Conservation (phyloP, 2,329 filamentous ascomycete species). For the Calonectria pauciramosa region DNA sequence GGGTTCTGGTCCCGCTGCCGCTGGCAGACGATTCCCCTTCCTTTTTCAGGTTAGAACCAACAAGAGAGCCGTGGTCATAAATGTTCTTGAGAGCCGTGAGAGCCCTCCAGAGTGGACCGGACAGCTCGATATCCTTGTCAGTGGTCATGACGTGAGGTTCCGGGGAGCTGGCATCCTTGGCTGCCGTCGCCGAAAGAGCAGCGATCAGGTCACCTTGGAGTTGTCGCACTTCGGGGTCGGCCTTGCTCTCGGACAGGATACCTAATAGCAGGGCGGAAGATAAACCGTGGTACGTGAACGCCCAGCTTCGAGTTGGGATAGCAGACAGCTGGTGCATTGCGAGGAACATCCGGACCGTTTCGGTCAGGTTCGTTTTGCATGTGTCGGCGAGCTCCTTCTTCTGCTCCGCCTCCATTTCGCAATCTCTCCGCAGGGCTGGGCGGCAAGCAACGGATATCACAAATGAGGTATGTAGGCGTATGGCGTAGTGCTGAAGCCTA, state of each 20-base stretch:
- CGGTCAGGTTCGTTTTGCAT: constrained; percentile 73
- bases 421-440: constrained; percentile 70
- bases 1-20: constrained; percentile 61
- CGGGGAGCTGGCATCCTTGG: constrained; percentile 70
- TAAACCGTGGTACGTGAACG: constrained; percentile 76
- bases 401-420: constrained; percentile 64
- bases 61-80: constrained; percentile 74
- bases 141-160: constrained; percentile 66
- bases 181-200: constrained; percentile 73
- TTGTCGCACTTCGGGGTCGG: constrained; percentile 73
- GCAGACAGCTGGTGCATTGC: constrained; percentile 78
- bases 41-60: constrained; percentile 63
- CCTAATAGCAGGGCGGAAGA: constrained; percentile 75
- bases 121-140: constrained; percentile 73
- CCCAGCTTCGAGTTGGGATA: constrained; percentile 77
- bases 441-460: constrained; percentile 76
- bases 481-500: constrained; percentile 73
- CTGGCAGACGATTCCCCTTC: constrained; percentile 62
- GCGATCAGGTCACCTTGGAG: constrained; percentile 75
- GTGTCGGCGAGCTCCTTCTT: constrained; percentile 68
- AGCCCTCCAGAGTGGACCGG: constrained; percentile 72
- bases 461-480: constrained; percentile 75
- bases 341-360: constrained; percentile 77
- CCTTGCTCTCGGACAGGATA: constrained; percentile 73
- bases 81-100: constrained; percentile 74